Conservation (phyloP, 2,329 filamentous ascomycete species). For the Thelonectria olida region DNA sequence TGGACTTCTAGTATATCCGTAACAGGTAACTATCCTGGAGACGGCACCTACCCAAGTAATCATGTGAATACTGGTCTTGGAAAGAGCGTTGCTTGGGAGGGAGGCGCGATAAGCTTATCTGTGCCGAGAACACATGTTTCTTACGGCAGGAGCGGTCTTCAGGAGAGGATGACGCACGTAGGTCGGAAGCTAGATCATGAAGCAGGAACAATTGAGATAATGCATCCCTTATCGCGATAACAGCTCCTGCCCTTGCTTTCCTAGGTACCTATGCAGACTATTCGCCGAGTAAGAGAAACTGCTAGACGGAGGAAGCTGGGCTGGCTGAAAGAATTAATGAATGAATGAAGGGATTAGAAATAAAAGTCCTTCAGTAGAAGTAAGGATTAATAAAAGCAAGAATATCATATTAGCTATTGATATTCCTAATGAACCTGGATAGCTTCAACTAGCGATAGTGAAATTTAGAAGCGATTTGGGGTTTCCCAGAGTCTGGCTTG, state of each 20-base stretch:
- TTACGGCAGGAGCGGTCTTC: background rate
- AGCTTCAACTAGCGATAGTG: no score
- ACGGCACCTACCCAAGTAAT: no score
- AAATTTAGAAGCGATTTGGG: no score
- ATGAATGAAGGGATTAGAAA: no score
- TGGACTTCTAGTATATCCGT: background rate
- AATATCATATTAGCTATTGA: no score
- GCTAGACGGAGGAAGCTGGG: no score
- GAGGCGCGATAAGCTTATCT: conserved; percentile 5
- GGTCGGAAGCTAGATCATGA: background rate
- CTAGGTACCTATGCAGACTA: background rate
- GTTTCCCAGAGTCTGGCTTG: no score
- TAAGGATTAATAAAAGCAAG: no score
- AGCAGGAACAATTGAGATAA: conserved; percentile 1
- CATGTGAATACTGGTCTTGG: background rate
- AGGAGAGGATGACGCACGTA: background rate
- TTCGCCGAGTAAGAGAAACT: background rate
- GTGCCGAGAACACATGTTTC: background rate
- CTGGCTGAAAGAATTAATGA: no score
- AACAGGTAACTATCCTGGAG: background rate
- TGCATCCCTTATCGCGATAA: conserved; percentile 34
- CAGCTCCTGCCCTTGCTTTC: background rate
- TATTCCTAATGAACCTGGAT: no score
- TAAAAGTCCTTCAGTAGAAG: no score
- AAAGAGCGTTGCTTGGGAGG: background rate